Base-by-base conservation (phyloP, 1,139 yeast genomes). In the Protomyces inouyei region DNA sequence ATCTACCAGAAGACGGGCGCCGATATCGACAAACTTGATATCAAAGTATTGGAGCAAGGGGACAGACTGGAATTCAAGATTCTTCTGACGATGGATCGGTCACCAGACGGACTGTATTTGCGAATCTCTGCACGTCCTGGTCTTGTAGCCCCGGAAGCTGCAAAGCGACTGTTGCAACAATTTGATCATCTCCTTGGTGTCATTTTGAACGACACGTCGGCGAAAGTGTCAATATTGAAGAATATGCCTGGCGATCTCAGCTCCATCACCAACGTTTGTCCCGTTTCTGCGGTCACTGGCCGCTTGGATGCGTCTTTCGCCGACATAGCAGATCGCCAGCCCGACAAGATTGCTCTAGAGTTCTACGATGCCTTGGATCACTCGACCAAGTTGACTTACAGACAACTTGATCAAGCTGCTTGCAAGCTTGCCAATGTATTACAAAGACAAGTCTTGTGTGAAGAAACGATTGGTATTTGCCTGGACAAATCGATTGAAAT, bases 401-500 rank as follows among this genome's bases (percentile, higher is more conserved):
- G 23, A n/a, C 55, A 68, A 38, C 56, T 68, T 14, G 18, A 51
- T 16, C 18, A 10, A 2, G 16, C 46, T n/a, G 61, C 63, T 3
- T 14, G 23, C 46, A 25, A 25, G 2, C 43, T 61, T 38, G 66
- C 69, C 5, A 36, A 46, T 4, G 14, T 51, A 1, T 46, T 68
- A 10, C 4, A 9, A 8, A 5, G 23, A 2, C 12, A 3, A 3
- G 48, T 43, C 12, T 16, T 23, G 16, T 52, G 16, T 2, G 46
- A 43, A 5, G 65, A 37, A 57, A 61, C 36, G 1, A 52, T 68
- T 5, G 70, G 67, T 8, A 45, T 67, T 1, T 64, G 61, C 45
- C 9, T 69, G 61, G 25, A 55, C 16, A 69, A 69, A 43, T 66
- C 67, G 5, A 60, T 67, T 5, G 52, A 43, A 45, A 64, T 69